Base-by-base conservation (phyloP, 2,329 filamentous ascomycete species). In the Pestalotiopsis sp. region DNA sequence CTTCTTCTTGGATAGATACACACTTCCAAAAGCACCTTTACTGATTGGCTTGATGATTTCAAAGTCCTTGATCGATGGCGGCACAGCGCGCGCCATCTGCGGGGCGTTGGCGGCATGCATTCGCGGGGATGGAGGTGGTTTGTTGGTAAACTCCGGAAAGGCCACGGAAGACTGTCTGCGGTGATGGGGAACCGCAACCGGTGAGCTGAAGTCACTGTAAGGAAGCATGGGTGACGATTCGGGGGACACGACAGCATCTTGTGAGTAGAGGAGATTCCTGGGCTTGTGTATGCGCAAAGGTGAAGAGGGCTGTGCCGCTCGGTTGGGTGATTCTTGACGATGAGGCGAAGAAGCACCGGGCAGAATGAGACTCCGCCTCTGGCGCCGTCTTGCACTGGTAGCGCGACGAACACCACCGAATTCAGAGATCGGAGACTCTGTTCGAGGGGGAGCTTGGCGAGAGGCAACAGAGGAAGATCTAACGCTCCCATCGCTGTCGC, bases 1-100 rank as follows among this genome's bases (percentile, higher is more conserved):
- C 80, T 98, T 98, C 86, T 99, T 99, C 83, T 98, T 99, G 0
- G 96, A 95, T 39, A 99, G 83, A 77, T 99, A 99, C 7, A 99
- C 96, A 78, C 96, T 98, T 4, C 96, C 96, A 79, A 99, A 99
- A 4, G 96, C 96, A 64, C 96, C 96, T 81, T 98, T 98, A 82
- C 96, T 99, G 81, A 99, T 99, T 5, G 96, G 96, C 78, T 99
- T 99, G 83, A 99, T 97, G 73, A 99, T 97, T 79, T 99, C 96
- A 74, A 99, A 99, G 77, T 99, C 96, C 75, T 98, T 98, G 83
- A 99, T 99, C 0, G 97, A 99, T 7, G 95, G 94, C 3, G 96
- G 93, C 1, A 95, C 92, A 38, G 95, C 94, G 69, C 94, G 91
- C 63, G 94, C 93, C 78, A 97, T 94, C 1, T 92, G 93, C 38